Percentiles rank a stretch among this genome's conserved stretches.
phyloP scores from a whole-genome alignment of 2,329 filamentous ascomycete genomes.

The Botryotinia calthae region DNA sequence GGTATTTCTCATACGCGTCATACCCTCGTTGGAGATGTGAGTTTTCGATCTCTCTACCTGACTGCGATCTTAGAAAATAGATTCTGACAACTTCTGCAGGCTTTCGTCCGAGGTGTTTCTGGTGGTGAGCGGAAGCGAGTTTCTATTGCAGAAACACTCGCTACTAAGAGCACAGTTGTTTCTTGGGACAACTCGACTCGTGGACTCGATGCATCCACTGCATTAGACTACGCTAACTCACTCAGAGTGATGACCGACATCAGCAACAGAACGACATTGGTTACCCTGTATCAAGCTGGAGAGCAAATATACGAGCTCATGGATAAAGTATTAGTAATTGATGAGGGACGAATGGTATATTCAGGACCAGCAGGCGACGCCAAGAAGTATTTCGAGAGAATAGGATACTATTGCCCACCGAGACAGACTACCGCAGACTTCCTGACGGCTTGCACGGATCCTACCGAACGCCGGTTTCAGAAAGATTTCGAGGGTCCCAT shows the following conservation, averaged over 20 bases:
- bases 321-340: constrained; percentile 79
- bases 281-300: constrained; percentile 67
- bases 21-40: constrained; percentile 68
- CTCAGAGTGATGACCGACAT: constrained; percentile 73
- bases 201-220: constrained; percentile 76
- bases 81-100: constrained; percentile 24
- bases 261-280: constrained; percentile 65
- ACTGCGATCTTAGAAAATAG: neutral
- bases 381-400: constrained; percentile 61
- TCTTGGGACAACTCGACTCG: constrained; percentile 80
- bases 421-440: constrained; percentile 73
- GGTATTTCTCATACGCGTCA: constrained; percentile 73
- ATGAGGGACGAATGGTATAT: constrained; percentile 67
- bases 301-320: constrained; percentile 70
- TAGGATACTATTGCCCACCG: constrained; percentile 57
- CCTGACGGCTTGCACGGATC: constrained; percentile 72
- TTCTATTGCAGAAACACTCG: constrained; percentile 73
- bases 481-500: constrained; percentile 55
- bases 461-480: constrained; percentile 66
- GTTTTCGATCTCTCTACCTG: constrained; percentile 44
- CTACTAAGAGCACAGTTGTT: constrained; percentile 69
- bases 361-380: constrained; percentile 61
- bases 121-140: constrained; percentile 81
- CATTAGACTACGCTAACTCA: constrained; percentile 71
- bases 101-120: constrained; percentile 65